Evolutionary conservation across 2,329 filamentous ascomycete genomes (phyloP), one percentile per base, ranked within the genome.

Genomic region (Talaromyces sp.): DNA sequence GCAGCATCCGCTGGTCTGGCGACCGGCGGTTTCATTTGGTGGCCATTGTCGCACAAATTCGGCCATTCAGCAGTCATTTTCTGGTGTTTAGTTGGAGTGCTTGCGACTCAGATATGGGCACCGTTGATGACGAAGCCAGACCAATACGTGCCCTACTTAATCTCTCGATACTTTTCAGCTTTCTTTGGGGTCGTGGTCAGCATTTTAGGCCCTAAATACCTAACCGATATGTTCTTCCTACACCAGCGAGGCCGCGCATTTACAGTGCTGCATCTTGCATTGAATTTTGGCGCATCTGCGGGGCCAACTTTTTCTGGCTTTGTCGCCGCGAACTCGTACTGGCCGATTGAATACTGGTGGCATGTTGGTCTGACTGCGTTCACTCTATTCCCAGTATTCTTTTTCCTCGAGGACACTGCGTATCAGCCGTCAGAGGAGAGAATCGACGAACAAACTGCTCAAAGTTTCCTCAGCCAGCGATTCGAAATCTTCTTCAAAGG

Each of bases 31-130:
- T 56, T 56, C 35, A 56, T 56, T 8, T 56, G 50, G 50, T 56
- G 50, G 50, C 50, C 50, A 37, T 56, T 56, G 14, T 56, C 50
- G 27, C 50, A 56, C 50, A 56, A 56, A 19, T 56, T 56, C n/a
- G 50, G 50, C 50, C 50, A 56, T 56, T 56, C 50, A 8, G 50
- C 50, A 35, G 50, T 56, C 50, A 56, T 56, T 56, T 56, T 56
- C 50, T 56, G 50, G 50, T 56, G 50, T 19, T 35, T 56, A 35
- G 16, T 37, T 56, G 50, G 50, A 19, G 50, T 56, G 11, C 50
- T 56, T 33, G 50, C 50, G 50, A 37, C 50, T 56, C 50, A 56
- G 27, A 56, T 56, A 35, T 56, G 50, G 50, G 50, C 50, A 1
- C 50, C 50, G 50, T 56, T 56, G 50, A 56, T 56, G 50, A 56